Evolutionary conservation across 2,329 filamentous ascomycete species (phyloP), one percentile per base, ranked within the genome.

Genomic region (Coleophoma eucalyptorum): DNA sequence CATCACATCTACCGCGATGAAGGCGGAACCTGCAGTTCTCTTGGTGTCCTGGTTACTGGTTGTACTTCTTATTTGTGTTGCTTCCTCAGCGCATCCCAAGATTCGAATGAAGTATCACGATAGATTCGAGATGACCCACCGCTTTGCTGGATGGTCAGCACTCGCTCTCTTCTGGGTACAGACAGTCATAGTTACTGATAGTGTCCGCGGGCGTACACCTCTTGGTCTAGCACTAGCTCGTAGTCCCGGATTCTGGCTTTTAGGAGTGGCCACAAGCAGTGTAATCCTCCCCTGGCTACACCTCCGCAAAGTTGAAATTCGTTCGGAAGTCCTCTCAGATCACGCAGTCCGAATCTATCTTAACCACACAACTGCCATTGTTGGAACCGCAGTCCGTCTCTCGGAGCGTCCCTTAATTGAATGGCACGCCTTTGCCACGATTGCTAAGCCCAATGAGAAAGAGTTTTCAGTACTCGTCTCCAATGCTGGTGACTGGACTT

Each of bases 361-460:
- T 61, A 72, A 76, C 62, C 84, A 87, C 67, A 77, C 79, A 16
- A 74, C 78, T 19, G 80, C 83, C 8, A 74, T 78, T 48, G 74
- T 77, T 51, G 76, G 80, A 55, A 76, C 78, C 50, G 77, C 76
- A 43, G 73, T 81, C 48, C 80, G 85, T 38, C 69, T 90, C 20
- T 80, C 86, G 3, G 76, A 78, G 48, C 73, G 75, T 8, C 86
- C 87, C 0, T 72, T 90, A 37, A 69, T 77, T 8, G 87, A 92
- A 67, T 89, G 86, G 76, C 88, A 92, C 69, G 80, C 83, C 0
- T 92, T 92, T 62, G 88, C 87, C 41, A 85, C 84, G 1, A 87
- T 91, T 53, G 83, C 86, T 1, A 77, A 81, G 52, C 74, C 79
- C 2, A 64, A 73, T 51, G 69, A 73, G 35, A 71, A 71, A 48